These are phyloP conservation scores for Mucor plumbeus DNA, from an alignment of 371 early-diverging fungal species.

Conservation along the genomic window DNA sequence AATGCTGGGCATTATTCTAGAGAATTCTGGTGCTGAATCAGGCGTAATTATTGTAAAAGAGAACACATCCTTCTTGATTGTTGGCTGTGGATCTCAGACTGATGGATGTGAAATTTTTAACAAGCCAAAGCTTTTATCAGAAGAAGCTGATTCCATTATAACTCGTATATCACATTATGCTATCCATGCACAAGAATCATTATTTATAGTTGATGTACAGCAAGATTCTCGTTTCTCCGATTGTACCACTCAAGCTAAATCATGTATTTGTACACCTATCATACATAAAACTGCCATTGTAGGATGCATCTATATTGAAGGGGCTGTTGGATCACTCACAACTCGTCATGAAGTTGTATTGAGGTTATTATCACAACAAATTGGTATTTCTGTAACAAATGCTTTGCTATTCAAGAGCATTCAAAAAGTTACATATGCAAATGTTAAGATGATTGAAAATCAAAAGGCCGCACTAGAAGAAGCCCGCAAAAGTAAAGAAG, in stretches of 20 bases:
- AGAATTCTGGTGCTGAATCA: conserved; percentile 54
- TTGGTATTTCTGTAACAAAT: conserved; percentile 67
- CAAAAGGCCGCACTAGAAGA: conserved; percentile 57
- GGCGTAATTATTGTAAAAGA: conserved; percentile 57
- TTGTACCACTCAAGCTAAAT: conserved; percentile 38
- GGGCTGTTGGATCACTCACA: conserved; percentile 55
- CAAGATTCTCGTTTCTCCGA: conserved; percentile 51
- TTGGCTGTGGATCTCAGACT: conserved; percentile 47
- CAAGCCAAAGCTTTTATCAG: conserved; percentile 40
- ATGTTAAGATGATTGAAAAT: conserved; percentile 56
- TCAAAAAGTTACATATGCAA: conserved; percentile 51
- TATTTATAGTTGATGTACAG: conserved; percentile 46
- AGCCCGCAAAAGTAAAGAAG: conserved; percentile 56
- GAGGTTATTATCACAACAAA: conserved; percentile 59
- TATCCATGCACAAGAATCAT: conserved; percentile 46
- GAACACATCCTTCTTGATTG: conserved; percentile 43
- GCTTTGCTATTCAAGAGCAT: conserved; percentile 60
- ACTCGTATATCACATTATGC: conserved; percentile 49
- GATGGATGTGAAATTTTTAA: conserved; percentile 45
- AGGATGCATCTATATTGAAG: conserved; percentile 66
- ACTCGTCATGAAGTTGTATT: conserved; percentile 58
- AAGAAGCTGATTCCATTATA: conserved; percentile 45
- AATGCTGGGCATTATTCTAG: conserved; percentile 55
- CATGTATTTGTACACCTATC: conserved; percentile 64
- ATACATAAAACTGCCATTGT: conserved; percentile 60